Conservation (phyloP, 2,329 filamentous ascomycete genomes). For the Tolypocladium pustulatum region DNA sequence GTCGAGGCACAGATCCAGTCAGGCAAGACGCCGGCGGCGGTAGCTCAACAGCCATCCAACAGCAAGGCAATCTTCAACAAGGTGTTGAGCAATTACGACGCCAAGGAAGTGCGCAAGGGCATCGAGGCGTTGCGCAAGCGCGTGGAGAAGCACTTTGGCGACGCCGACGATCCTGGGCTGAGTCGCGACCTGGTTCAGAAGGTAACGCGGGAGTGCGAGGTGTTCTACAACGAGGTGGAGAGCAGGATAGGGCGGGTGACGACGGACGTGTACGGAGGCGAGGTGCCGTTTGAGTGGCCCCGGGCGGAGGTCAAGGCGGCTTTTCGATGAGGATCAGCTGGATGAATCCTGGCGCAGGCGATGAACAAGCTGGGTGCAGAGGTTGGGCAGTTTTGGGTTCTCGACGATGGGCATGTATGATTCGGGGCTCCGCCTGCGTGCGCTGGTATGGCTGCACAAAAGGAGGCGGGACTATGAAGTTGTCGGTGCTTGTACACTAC, state of each 20-base stretch:
- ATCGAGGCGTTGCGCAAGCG: conserved; percentile 81
- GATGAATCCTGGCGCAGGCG: neutral
- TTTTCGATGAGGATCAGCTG: conserved; percentile 26
- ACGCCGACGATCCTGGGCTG: conserved; percentile 64
- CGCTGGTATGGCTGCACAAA: neutral
- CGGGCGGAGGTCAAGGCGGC: conserved; percentile 50
- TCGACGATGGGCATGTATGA: neutral
- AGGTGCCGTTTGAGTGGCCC: conserved; percentile 58
- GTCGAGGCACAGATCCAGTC: conserved; percentile 62
- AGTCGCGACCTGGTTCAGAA: conserved; percentile 47
- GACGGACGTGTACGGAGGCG: conserved; percentile 53
- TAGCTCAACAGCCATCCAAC: conserved; percentile 75
- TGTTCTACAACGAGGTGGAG: conserved; percentile 52
- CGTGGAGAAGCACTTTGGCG: conserved; percentile 95
- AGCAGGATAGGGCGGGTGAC: conserved; percentile 48
- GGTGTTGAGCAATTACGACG: conserved; percentile 68
- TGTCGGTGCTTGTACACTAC: neutral
- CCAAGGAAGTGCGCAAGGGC: conserved; percentile 79
- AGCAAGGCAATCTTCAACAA: conserved; percentile 79
- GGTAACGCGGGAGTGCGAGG: conserved; percentile 51
- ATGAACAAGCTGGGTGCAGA: neutral
- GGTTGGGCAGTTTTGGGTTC: neutral
- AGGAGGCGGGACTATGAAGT: neutral
- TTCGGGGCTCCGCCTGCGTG: neutral
- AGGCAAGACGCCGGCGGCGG: conserved; percentile 48